Conservation (phyloP, 2,329 filamentous ascomycete genomes). For the Thelonectria discophora region DNA sequence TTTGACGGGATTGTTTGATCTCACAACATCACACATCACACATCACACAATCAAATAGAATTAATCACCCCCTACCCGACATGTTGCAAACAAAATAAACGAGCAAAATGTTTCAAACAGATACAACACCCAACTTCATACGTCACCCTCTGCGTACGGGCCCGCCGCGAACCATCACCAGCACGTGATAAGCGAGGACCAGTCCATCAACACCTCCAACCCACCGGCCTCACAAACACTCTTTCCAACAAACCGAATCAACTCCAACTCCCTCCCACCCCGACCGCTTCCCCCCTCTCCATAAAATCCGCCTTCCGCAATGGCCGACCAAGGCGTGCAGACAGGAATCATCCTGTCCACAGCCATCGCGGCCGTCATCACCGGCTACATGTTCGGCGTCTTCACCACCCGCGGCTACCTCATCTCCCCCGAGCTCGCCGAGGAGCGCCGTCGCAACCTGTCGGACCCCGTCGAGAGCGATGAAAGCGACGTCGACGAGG, state of each 20-base stretch:
- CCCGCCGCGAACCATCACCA: slow-evolving; percentile 1
- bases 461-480: slow-evolving; percentile 73
- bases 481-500: slow-evolving; percentile 72
- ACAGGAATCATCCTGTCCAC: slow-evolving; percentile 75
- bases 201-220: background rate
- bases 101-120: background rate
- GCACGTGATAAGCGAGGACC: slow-evolving; percentile 18
- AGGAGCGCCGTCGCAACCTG: slow-evolving; percentile 65
- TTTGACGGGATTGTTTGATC: too few relatives aligned
- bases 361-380: slow-evolving; percentile 75
- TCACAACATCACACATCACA: too few relatives aligned
- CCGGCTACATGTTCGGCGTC: slow-evolving; percentile 83
- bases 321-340: slow-evolving; percentile 53
- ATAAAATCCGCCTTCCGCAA: slow-evolving; percentile 21
- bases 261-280: background rate
- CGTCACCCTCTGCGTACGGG: background rate
- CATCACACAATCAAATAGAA: too few relatives aligned
- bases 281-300: background rate
- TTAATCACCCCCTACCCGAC: too few relatives aligned
- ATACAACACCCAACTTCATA: background rate
- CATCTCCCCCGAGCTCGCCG: slow-evolving; percentile 62
- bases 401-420: slow-evolving; percentile 72
- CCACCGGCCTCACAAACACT: slow-evolving; percentile 7
- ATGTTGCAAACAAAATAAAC: too few relatives aligned
- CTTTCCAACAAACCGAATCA: background rate